Conservation (phyloP, 2,329 filamentous ascomycete species). For the Penicillium sp. region DNA sequence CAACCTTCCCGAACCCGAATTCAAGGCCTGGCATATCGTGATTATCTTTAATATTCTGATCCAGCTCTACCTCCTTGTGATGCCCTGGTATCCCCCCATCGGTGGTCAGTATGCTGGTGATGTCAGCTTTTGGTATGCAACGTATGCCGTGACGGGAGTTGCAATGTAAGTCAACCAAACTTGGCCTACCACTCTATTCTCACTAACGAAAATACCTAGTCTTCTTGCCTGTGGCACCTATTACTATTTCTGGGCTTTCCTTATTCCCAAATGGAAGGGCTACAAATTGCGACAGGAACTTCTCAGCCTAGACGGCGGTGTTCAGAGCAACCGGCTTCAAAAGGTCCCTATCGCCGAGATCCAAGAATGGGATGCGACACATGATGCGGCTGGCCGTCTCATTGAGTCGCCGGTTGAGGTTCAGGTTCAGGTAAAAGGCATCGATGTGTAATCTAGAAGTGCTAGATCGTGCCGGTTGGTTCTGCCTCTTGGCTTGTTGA, state of each 20-base stretch:
- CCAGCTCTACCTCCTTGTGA: conserved; percentile 63
- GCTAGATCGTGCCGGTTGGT: not conserved
- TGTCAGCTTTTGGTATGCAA: conserved; percentile 72
- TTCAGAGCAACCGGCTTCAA: conserved; percentile 50
- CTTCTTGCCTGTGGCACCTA: conserved; percentile 56
- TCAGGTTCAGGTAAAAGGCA: not conserved
- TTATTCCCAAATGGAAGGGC: conserved; percentile 52
- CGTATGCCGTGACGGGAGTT: conserved; percentile 64
- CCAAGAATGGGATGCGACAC: conserved; percentile 56
- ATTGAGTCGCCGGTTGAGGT: not conserved
- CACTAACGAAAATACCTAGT: conserved; percentile 31
- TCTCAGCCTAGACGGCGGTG: conserved; percentile 51
- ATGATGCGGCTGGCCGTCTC: conserved; percentile 49
- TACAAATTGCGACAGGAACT: conserved; percentile 59
- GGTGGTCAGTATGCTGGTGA: conserved; percentile 60
- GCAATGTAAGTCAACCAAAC: conserved; percentile 53
- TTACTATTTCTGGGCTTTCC: conserved; percentile 58
- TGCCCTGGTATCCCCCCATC: conserved; percentile 69
- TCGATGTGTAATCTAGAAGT: not conserved
- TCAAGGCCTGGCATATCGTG: conserved; percentile 59
- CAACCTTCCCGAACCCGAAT: conserved; percentile 51
- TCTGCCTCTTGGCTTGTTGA: not conserved
- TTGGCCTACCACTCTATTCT: not conserved
- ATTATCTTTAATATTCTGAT: conserved; percentile 61
- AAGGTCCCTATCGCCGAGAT: conserved; percentile 55